A percentile compares a stretch with the other conserved stretches of the same genome.
Conservation (phyloP, 2,329 filamentous ascomycete genomes). For the Biscogniauxia mediterranea region DNA sequence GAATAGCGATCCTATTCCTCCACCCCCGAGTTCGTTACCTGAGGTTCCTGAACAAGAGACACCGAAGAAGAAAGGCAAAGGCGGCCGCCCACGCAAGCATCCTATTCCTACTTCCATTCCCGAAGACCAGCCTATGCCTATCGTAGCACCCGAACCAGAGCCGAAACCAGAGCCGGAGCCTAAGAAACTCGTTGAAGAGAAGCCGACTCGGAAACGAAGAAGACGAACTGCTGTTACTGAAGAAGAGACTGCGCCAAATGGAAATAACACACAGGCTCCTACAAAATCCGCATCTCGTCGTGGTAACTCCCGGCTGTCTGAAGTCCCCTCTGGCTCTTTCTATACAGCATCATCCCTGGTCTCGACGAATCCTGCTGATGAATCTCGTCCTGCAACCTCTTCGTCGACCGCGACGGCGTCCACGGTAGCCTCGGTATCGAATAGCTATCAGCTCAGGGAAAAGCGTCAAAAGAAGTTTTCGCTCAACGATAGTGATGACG, state of each 20-base stretch:
- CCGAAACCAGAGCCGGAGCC: constrained; percentile 13
- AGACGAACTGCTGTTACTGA: constrained; percentile 17
- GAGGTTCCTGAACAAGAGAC: constrained; percentile 21
- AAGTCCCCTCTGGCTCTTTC: constrained; percentile 43
- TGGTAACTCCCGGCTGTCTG: constrained; percentile 23
- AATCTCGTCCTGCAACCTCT: constrained; percentile 51
- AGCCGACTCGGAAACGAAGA: constrained; percentile 28
- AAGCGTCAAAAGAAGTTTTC: constrained; percentile 55
- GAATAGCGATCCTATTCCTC: constrained; percentile 16
- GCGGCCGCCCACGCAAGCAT: constrained; percentile 32
- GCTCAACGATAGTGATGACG: constrained; percentile 45
- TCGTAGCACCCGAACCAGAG: constrained; percentile 12
- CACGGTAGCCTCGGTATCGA: constrained; percentile 43
- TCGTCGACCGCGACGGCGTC: constrained; percentile 51
- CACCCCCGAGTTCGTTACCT: constrained; percentile 9
- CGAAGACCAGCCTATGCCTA: constrained; percentile 17
- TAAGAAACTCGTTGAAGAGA: constrained; percentile 12
- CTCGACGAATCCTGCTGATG: constrained; percentile 38
- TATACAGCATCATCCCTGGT: constrained; percentile 37
- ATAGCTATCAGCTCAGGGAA: constrained; percentile 52
- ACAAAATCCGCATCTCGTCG: constrained; percentile 14
- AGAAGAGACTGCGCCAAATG: constrained; percentile 18
- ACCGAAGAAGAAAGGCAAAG: constrained; percentile 32
- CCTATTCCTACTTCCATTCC: constrained; percentile 21
- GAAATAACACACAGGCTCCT: constrained; percentile 7